A percentile compares a stretch with the other conserved stretches of the same genome.
Evolutionary conservation across 2,329 filamentous ascomycete genomes (phyloP).

Genomic region (Ascochyta viciae-villosae): DNA sequence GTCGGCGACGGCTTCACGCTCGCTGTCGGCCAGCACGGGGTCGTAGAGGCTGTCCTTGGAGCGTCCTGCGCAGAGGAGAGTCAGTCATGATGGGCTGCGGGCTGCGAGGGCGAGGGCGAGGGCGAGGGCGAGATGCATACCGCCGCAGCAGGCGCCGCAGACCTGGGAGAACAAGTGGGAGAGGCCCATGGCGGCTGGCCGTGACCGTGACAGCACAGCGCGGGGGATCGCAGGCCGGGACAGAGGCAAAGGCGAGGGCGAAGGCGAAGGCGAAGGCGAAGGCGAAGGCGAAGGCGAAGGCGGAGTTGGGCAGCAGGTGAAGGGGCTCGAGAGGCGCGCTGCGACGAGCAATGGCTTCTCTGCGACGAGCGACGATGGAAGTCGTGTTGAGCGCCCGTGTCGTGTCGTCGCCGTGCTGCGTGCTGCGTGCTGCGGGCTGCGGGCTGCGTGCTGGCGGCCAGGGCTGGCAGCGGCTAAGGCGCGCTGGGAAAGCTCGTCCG

Average conservation of each 20-base stretch:
- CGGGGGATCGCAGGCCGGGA: constrained; percentile 11
- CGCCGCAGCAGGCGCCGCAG: constrained; percentile 49
- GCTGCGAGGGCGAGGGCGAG: too few species aligned
- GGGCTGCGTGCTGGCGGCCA: too few species aligned
- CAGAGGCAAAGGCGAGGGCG: too few species aligned
- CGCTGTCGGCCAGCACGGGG: constrained; percentile 85
- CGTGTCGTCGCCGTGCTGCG: constrained; percentile 1
- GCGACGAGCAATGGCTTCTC: constrained; percentile 10
- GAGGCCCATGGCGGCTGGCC: constrained; percentile 43
- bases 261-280: too few species aligned
- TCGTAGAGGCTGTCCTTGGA: constrained; percentile 58
- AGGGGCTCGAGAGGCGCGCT: constrained; percentile 10
- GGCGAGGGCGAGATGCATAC: constrained; percentile 31
- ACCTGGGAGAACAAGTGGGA: constrained; percentile 46
- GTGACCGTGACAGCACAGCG: too few species aligned
- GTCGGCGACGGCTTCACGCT: constrained; percentile 95
- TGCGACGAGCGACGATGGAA: constrained; percentile 5
- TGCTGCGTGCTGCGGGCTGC: neutral
- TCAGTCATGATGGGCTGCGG: constrained; percentile 30
- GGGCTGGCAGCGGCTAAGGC: neutral
- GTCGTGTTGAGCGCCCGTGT: constrained; percentile 12
- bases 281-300: too few species aligned
- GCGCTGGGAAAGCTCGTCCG: constrained; percentile 18
- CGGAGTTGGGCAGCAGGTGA: too few species aligned
- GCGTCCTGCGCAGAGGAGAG: constrained; percentile 43